Evolutionary conservation across 2,329 filamentous ascomycete genomes (phyloP).

Genomic region (Purpureocillium lavendulum): DNA sequence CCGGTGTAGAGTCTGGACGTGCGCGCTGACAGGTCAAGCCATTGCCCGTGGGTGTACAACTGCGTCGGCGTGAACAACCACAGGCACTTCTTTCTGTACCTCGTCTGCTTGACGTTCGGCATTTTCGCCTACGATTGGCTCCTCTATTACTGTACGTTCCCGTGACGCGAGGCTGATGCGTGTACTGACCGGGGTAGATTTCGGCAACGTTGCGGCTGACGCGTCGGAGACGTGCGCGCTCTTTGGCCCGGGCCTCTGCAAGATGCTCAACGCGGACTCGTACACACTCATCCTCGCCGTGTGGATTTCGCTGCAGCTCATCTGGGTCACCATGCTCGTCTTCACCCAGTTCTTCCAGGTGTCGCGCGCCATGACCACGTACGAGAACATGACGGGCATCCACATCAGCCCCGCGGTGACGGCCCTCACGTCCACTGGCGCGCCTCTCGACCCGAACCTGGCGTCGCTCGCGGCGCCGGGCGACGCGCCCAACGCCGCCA

Average conservation of each 20-base stretch:
- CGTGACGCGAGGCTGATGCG: background rate
- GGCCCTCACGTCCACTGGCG: constrained; percentile 70
- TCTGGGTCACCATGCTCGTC: constrained; percentile 96
- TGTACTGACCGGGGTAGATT: constrained; percentile 39
- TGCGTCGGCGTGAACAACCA: constrained; percentile 95
- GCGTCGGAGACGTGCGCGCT: constrained; percentile 59
- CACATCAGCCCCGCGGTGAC: constrained; percentile 53
- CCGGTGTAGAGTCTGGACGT: background rate
- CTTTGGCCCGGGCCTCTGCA: constrained; percentile 67
- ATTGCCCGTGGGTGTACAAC: constrained; percentile 97
- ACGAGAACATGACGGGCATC: constrained; percentile 88
- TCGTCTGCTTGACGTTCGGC: constrained; percentile 68
- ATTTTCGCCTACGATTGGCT: constrained; percentile 66
- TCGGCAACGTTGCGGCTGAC: constrained; percentile 47
- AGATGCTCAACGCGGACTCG: constrained; percentile 68
- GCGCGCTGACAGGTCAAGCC: constrained; percentile 39
- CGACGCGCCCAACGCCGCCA: constrained; percentile 31
- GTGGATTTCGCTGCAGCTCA: constrained; percentile 78
- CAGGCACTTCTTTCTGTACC: constrained; percentile 88
- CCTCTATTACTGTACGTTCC: constrained; percentile 57
- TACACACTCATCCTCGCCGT: constrained; percentile 73
- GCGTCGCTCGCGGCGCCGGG: constrained; percentile 39
- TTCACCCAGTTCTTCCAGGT: constrained; percentile 92
- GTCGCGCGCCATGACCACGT: constrained; percentile 87
- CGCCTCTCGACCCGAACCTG: constrained; percentile 61